Evolutionary conservation across 2,329 filamentous ascomycete genomes (phyloP).

Genomic region (Aspergillus cejpii): DNA sequence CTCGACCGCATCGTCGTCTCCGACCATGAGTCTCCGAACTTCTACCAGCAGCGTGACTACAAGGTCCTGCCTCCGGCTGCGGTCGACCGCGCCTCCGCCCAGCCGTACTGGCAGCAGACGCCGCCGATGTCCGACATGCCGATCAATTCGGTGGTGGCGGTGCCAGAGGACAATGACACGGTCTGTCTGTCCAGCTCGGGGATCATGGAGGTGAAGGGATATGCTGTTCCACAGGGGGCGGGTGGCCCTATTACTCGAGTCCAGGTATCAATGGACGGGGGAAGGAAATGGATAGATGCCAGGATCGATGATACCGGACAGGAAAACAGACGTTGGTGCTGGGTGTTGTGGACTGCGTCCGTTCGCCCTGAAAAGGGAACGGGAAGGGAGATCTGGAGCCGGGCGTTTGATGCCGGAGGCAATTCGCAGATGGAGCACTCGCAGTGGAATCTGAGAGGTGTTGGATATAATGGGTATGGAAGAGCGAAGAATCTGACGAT

Average conservation of each 20-base stretch:
- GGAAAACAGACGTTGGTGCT: slow-evolving; percentile 47
- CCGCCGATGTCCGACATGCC: slow-evolving; percentile 51
- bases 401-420: slow-evolving; percentile 49
- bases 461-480: slow-evolving; percentile 56
- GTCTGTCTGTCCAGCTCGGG: slow-evolving; percentile 39
- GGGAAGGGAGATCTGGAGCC: slow-evolving; percentile 45
- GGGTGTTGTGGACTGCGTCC: slow-evolving; percentile 49
- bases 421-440: slow-evolving; percentile 46
- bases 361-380: slow-evolving; percentile 40
- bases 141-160: slow-evolving; percentile 50
- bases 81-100: slow-evolving; percentile 44
- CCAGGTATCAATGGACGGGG: slow-evolving; percentile 48
- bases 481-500: slow-evolving; percentile 47
- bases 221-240: slow-evolving; percentile 50
- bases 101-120: slow-evolving; percentile 47
- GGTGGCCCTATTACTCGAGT: slow-evolving; percentile 50
- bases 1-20: slow-evolving; percentile 50
- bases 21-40: slow-evolving; percentile 46
- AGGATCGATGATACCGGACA: slow-evolving; percentile 27
- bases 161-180: slow-evolving; percentile 42
- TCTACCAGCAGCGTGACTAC: slow-evolving; percentile 55
- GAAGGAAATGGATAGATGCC: slow-evolving; percentile 47
- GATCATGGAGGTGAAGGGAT: slow-evolving; percentile 47
- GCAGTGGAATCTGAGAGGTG: slow-evolving; percentile 54
- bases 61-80: slow-evolving; percentile 52